A percentile compares a stretch with the other conserved stretches of the same genome.
phyloP scores from a whole-genome alignment of 371 early-diverging fungal species.

The Syncephalastrum monosporum region DNA sequence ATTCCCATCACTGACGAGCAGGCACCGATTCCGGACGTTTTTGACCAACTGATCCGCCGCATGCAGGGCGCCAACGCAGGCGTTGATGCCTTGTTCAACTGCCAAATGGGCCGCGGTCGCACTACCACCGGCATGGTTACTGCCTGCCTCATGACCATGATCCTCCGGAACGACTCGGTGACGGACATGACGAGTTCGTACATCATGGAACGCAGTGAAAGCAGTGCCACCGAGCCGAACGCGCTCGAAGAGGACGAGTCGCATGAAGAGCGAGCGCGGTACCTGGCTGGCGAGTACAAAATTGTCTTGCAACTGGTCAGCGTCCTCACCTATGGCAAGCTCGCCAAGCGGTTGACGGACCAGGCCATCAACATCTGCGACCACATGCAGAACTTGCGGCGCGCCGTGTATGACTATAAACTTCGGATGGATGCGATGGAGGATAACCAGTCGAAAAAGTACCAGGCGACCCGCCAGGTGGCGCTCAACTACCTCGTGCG shows the following conservation, averaged over 20 bases:
- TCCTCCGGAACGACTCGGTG: slow-evolving; percentile 35
- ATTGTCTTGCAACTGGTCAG: slow-evolving; percentile 67
- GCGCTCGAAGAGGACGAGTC: slow-evolving; percentile 29
- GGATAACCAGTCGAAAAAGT: slow-evolving; percentile 47
- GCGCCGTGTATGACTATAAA: slow-evolving; percentile 68
- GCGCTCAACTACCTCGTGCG: slow-evolving; percentile 66
- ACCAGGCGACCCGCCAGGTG: slow-evolving; percentile 39
- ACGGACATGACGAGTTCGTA: slow-evolving; percentile 32
- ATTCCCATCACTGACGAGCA: slow-evolving; percentile 82
- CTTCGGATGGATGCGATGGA: slow-evolving; percentile 55
- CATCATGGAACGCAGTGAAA: slow-evolving; percentile 19
- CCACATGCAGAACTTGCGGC: slow-evolving; percentile 77
- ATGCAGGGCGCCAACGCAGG: slow-evolving; percentile 40
- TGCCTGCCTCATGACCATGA: slow-evolving; percentile 56
- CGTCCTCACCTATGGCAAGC: slow-evolving; percentile 64
- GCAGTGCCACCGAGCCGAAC: neutral
- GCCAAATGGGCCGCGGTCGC: slow-evolving; percentile 86
- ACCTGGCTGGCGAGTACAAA: slow-evolving; percentile 63
- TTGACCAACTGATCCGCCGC: slow-evolving; percentile 62
- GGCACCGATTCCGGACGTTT: slow-evolving; percentile 77
- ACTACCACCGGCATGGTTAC: slow-evolving; percentile 79
- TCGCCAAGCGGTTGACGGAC: slow-evolving; percentile 73
- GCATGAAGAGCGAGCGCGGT: slow-evolving; percentile 46
- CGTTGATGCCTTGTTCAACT: slow-evolving; percentile 68
- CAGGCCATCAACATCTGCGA: slow-evolving; percentile 69